Percentiles rank a stretch among this genome's conserved stretches.
Conservation (phyloP, 164 flowering plant genomes). For the Magnolia changhungtana region DNA sequence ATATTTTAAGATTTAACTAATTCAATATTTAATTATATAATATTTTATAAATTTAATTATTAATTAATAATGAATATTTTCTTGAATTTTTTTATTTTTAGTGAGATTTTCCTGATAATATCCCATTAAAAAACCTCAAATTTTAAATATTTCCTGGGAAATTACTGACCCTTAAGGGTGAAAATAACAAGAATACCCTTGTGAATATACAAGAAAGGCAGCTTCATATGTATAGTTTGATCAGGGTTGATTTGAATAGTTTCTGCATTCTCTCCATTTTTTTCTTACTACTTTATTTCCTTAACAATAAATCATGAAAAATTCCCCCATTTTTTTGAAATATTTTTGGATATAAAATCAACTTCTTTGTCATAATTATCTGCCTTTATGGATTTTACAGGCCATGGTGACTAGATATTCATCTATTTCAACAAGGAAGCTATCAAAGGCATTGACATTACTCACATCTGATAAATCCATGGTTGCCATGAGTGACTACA, state of each 20-base stretch:
- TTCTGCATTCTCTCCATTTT: background rate
- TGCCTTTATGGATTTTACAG: conserved; percentile 27
- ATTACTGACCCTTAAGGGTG: too few relatives aligned
- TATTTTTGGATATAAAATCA: background rate
- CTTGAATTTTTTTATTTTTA: too few relatives aligned
- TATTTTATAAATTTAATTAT: too few relatives aligned
- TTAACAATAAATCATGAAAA: background rate
- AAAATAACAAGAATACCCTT: background rate
- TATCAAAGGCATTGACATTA: conserved; percentile 64
- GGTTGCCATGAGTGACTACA: conserved; percentile 92
- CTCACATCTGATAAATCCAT: conserved; percentile 67
- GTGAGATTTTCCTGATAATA: too few relatives aligned
- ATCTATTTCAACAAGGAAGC: conserved; percentile 83
- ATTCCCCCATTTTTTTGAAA: background rate
- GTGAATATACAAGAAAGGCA: background rate
- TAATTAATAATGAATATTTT: too few relatives aligned
- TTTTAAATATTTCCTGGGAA: too few relatives aligned
- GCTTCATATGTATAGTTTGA: background rate
- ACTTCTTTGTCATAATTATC: background rate
- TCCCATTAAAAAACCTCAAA: too few relatives aligned
- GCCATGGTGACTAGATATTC: conserved; percentile 83
- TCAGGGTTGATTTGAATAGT: background rate
- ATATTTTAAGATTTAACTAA: too few relatives aligned
- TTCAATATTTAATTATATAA: too few relatives aligned
- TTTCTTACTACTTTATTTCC: background rate